phyloP scores from a whole-genome alignment of 495 filamentous ascomycete genomes.

The Penicillium lividum region DNA sequence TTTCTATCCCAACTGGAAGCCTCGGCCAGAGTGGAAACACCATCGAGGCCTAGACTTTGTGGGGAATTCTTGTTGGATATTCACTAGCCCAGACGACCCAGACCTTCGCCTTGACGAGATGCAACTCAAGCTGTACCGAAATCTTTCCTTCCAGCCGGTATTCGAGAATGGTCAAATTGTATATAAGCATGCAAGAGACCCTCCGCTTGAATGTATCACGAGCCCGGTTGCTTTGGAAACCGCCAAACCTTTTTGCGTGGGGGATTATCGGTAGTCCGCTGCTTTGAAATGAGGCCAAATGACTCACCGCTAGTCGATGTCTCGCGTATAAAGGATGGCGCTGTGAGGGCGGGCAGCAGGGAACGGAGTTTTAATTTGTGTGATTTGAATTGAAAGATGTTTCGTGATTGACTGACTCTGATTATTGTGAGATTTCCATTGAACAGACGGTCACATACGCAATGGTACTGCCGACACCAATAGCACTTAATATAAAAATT shows the following conservation, averaged over 20 bases:
- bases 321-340: too few species aligned
- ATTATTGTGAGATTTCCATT: too few species aligned
- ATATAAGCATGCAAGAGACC: slow-evolving; percentile 3
- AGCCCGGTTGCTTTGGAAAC: not conserved
- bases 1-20: slow-evolving; percentile 8
- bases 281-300: too few species aligned
- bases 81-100: slow-evolving; percentile 9
- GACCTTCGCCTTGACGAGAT: not conserved
- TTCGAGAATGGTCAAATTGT: slow-evolving; percentile 1
- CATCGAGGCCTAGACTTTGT: slow-evolving; percentile 11
- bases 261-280: slow-evolving; percentile 4
- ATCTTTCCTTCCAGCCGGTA: slow-evolving; percentile 9
- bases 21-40: slow-evolving; percentile 6
- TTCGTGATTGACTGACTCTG: too few species aligned
- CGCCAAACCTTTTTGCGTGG: slow-evolving; percentile 10
- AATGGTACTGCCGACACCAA: too few species aligned
- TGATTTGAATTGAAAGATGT: too few species aligned
- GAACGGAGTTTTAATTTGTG: too few species aligned
- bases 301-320: too few species aligned
- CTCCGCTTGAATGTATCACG: slow-evolving; percentile 11
- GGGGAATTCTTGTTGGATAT: slow-evolving; percentile 9
- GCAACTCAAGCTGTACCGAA: slow-evolving; percentile 6
- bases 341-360: too few species aligned
- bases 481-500: too few species aligned
- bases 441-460: too few species aligned